Evolutionary conservation across 2,329 filamentous ascomycete genomes (phyloP).

Genomic region (Chrysoporthe austroafricana): DNA sequence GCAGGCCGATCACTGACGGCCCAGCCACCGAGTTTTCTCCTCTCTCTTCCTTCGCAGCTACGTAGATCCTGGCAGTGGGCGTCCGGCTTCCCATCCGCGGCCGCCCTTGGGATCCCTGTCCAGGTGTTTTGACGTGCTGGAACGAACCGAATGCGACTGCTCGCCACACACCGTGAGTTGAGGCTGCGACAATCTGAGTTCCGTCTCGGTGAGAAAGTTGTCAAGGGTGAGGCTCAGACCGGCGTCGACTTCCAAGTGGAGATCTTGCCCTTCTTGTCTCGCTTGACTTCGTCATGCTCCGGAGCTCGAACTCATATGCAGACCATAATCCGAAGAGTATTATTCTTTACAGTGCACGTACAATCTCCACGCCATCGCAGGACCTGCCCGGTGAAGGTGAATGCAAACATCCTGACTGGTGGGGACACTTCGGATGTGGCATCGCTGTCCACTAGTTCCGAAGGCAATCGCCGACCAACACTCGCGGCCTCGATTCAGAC

Average conservation of each 20-base stretch:
- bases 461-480: background rate
- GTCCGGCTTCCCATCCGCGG: slow-evolving; percentile 24
- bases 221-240: background rate
- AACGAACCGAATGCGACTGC: slow-evolving; percentile 11
- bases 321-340: no score
- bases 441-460: background rate
- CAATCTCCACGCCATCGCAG: no score
- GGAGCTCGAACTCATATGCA: no score
- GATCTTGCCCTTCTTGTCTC: background rate
- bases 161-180: slow-evolving; percentile 1
- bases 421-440: background rate
- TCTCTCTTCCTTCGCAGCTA: background rate
- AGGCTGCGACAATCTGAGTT: slow-evolving; percentile 9
- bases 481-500: background rate
- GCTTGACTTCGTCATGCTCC: background rate
- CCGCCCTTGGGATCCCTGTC: slow-evolving; percentile 12
- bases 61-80: slow-evolving; percentile 18
- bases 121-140: slow-evolving; percentile 5
- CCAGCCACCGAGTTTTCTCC: slow-evolving; percentile 15
- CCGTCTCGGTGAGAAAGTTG: slow-evolving; percentile 5
- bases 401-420: no score
- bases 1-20: slow-evolving; percentile 17
- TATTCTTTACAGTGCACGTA: no score
- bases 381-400: no score
- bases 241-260: slow-evolving; percentile 4